Evolutionary conservation across 495 filamentous ascomycete genomes (phyloP), one percentile per base, ranked within the genome.

Genomic region (Tricharina praecox): DNA sequence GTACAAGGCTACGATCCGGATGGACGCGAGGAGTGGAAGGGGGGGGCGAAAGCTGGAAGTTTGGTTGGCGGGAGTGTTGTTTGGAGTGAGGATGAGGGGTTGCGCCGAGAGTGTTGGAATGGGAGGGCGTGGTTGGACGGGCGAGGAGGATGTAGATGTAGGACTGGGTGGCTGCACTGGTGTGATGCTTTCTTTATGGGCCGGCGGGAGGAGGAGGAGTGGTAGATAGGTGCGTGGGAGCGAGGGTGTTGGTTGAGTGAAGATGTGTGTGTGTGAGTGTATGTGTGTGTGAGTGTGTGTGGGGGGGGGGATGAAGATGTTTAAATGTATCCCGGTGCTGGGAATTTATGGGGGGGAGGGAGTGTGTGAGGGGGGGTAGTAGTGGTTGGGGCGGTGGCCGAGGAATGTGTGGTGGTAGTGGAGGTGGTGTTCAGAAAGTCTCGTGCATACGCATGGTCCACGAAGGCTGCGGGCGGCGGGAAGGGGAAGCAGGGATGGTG

Each of bases 351-450:
- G 13, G 36, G 49, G 16, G 52, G 52, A 23, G 50, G 19, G 50
- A 30, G 26, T 26, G 50, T 53, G n/a, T 30, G 16, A 44, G 10
- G 20, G 46, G 37, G 24, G 34, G 46, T 41, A 28, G 49, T 43
- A 50, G 34, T 23, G 15, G 40, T 13, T 11, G 47, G 13, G 42
- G 21, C 21, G 20, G 18, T 21, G 19, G 35, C 24, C 35, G 20
- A 28, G 15, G 11, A 13, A 33, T 19, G 3, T 21, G 26, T 50
- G 38, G 48, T 36, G 25, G 48, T 37, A 21, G 40, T 50, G 24
- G 41, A 19, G 42, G 39, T 47, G 43, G 48, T 50, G 32, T 20
- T 50, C 23, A n/a, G n/a, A n/a, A n/a, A n/a, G n/a, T n/a, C n/a
- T n/a, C n/a, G n/a, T 37, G 34, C 34, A 37, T 9, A 37, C 34